Conservation (phyloP, 192 early-diverging fungal genomes). For the Coemansia sp. region DNA sequence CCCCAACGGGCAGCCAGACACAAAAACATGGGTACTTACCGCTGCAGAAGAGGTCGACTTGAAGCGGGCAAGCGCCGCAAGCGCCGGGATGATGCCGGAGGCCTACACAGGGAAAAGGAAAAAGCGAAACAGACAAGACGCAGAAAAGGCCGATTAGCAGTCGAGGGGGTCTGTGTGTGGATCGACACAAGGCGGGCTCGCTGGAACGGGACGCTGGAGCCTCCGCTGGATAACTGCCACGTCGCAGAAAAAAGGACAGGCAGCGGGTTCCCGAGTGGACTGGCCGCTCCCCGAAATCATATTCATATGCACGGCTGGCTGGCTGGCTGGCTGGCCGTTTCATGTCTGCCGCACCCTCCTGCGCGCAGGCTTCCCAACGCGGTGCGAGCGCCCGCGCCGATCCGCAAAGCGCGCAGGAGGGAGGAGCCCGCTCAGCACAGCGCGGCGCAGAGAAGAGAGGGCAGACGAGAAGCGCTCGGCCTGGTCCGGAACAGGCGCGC, state of each 20-base stretch:
- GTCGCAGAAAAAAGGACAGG: slow-evolving; percentile 12
- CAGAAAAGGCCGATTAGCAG: not conserved
- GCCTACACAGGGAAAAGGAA: slow-evolving; percentile 20
- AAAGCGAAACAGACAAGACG: too few species aligned
- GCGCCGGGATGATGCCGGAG: slow-evolving; percentile 34
- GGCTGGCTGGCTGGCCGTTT: not conserved
- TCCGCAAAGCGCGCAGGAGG: not conserved
- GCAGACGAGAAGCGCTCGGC: too few species aligned
- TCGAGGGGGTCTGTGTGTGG: not conserved
- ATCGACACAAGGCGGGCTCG: not conserved
- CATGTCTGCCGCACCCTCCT: not conserved
- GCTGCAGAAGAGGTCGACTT: slow-evolving; percentile 53
- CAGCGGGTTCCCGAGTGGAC: not conserved
- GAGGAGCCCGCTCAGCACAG: too few species aligned
- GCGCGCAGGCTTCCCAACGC: not conserved
- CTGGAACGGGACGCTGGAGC: not conserved
- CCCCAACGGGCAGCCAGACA: not conserved
- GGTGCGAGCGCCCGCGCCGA: not conserved
- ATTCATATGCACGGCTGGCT: too few species aligned
- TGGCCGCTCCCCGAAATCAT: not conserved
- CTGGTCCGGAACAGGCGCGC: not conserved
- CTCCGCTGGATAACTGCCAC: slow-evolving; percentile 39
- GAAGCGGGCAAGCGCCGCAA: slow-evolving; percentile 51
- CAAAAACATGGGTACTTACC: slow-evolving; percentile 51
- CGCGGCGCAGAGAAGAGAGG: too few species aligned